Evolutionary conservation across 2,329 filamentous ascomycete species (phyloP), one percentile per base, ranked within the genome.

Genomic region (Tolypocladium amazonense): DNA sequence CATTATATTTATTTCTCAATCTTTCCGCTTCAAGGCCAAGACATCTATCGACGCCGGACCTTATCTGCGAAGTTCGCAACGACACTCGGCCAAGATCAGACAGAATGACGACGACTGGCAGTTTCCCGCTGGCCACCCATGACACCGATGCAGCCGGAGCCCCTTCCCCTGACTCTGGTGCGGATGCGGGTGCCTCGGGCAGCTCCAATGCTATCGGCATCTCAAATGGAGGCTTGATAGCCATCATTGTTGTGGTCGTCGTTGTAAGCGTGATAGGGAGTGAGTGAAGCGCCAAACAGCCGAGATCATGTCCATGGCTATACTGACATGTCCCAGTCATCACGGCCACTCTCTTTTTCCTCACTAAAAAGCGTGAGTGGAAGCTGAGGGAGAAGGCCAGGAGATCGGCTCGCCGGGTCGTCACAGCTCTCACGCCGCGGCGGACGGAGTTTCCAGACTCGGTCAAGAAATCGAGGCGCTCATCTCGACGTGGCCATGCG

Each of bases 341-440:
- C 27, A 87, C 82, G 39, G 83, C 85, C 3, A 75, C 84, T 2
- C 82, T 94, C 35, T 95, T 89, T 76, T 90, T 87, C 72, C 71
- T 93, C 43, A 88, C 90, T 59, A 94, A 94, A 79, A 92, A 90
- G 76, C 84, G 87, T 55, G 89, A 92, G 72, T 94, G 90, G 90
- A 88, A 86, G 65, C 78, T 94, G 65, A 84, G 86, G 61, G 84
- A 89, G 69, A 88, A 81, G 37, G 79, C 95, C 60, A 82, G 87
- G 59, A 84, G 83, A 64, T 92, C 89, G 1, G 84, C 85, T 38
- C 80, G 79, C 62, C 84, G 78, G 67, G 83, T 88, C 35, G 82
- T 81, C 52, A 81, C 79, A 4, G 85, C 80, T 6, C 76, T 88
- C 59, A 87, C 85, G n/a, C 85, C 85, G 7, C 76, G 84, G 56